Evolutionary conservation across 352 stramenopile species (phyloP), one percentile per base, ranked within the genome.

Genomic region (Globisporangium apiculatum): DNA sequence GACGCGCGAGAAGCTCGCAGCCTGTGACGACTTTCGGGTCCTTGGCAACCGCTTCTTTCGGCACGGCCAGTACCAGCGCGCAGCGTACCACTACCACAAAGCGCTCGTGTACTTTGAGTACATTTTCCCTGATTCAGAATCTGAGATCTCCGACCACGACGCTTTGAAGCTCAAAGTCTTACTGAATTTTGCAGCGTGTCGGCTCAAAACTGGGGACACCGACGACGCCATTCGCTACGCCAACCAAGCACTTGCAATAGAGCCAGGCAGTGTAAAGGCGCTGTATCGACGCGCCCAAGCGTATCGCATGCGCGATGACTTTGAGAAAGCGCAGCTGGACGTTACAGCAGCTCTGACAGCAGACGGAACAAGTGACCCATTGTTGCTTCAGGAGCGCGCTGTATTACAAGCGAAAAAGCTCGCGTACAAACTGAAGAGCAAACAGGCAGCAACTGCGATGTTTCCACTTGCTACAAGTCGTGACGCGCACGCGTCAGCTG

Each of bases 41-140:
- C 60, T 94, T 5, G 84, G 84, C 3, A 91, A 91, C 53, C 58
- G 67, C 31, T 91, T 94, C 64, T 92, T 88, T 59, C 63, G 66
- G 43, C 82, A 94, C 47, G 84, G 82, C 3, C 82, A 94, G 71
- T 91, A 82, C 58, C 80, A 91, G 57, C 78, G 82, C 62, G 84
- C 84, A 0, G 78, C 79, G 11, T 92, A 81, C 53, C 75, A 92
- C 53, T 94, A 91, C 62, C 83, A 94, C 67, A 81, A 80, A 53
- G 82, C 84, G 43, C 71, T 94, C 18, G 73, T 92, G 48, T 91
- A 91, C 57, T 94, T 94, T 65, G 84, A 94, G 68, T 94, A 94
- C 61, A 68, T 94, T 14, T 94, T 94, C 52, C 69, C 76, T 2
- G 84, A 94, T 45, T 78, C 69, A 0, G 68, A 87, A 0, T 68